Evolutionary conservation across 768 basidiomycete genomes (phyloP), one percentile per base, ranked within the genome.

Genomic region (Termitomyces sp.): DNA sequence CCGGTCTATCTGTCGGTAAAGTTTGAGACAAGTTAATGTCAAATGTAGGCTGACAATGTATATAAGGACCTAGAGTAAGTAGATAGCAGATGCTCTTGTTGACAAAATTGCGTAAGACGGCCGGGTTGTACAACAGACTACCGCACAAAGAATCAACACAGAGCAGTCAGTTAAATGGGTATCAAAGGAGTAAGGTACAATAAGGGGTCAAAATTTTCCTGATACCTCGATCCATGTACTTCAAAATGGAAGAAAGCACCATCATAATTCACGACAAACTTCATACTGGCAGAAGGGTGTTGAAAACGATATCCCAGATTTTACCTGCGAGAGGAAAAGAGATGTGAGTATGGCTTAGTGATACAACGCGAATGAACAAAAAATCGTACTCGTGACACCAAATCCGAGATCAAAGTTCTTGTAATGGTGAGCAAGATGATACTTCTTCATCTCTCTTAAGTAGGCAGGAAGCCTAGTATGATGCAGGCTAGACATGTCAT

Each of bases 321-420:
- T 96, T 98, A 75, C 87, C 87, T 89, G 57, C 2, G 53, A 54
- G 25, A 23, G 38, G 23, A 53, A 58, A 35, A 53, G 3, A 46
- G 42, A 37, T 53, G 17, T 34, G 38, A 40, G 51, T 44, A 38
- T 37, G n/a, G 4, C 8, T 27, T 5, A 17, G 25, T 27, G 10
- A 46, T 27, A 29, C 54, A 42, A 40, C 8, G 23, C 19, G 38
- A 23, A 2, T 35, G 49, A 59, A 27, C 62, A 38, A 37, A 14
- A 38, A 37, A 14, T 73, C 84, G 52, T 65, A 90, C 91, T 94
- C 7, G 95, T 98, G 11, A 98, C 95, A 32, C 96, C 95, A 68
- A 95, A 98, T 17, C 95, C 95, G 43, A 98, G 88, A 68, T 97
- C 94, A 69, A 93, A 96, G 77, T 97, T 96, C 75, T 97, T 97